Evolutionary conservation across 176 grass and related monocot genomes (phyloP).

Genomic region (Elaeis guineensis): DNA sequence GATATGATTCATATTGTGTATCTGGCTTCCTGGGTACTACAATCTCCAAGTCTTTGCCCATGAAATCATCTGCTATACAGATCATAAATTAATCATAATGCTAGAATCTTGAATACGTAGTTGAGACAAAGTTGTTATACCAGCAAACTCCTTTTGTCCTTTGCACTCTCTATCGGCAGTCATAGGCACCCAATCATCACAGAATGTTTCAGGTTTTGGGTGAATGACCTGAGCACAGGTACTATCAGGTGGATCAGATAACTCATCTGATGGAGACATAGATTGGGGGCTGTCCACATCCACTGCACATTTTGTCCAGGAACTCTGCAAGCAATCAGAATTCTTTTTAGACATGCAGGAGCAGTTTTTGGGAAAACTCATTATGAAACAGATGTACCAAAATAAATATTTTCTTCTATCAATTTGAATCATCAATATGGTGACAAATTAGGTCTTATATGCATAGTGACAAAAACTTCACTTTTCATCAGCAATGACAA

Average conservation of each 20-base stretch:
- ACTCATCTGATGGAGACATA: conserved; percentile 51
- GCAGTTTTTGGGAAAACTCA: no score
- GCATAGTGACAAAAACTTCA: no score
- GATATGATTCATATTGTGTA: conserved; percentile 12
- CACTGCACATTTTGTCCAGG: conserved; percentile 67
- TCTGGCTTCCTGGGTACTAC: conserved; percentile 36
- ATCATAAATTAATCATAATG: background rate
- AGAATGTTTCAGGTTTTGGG: conserved; percentile 46
- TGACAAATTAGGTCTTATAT: no score
- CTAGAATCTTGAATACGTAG: background rate
- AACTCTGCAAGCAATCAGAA: conserved; percentile 32
- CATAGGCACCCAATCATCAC: conserved; percentile 35
- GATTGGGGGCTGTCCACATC: conserved; percentile 58
- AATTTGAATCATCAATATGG: no score
- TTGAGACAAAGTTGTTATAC: conserved; percentile 20
- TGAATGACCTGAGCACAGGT: conserved; percentile 74
- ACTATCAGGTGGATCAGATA: conserved; percentile 58
- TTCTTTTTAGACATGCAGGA: no score
- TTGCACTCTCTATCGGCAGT: conserved; percentile 26
- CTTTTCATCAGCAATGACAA: no score
- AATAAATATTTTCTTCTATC: no score
- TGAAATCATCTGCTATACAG: conserved; percentile 40
- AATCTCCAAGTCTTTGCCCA: conserved; percentile 68
- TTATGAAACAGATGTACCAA: no score
- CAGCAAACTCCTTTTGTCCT: conserved; percentile 40